Percentiles rank a stretch among this genome's conserved stretches.
Conservation (phyloP, 257 asterid genomes). For the Primulina tabacum region DNA sequence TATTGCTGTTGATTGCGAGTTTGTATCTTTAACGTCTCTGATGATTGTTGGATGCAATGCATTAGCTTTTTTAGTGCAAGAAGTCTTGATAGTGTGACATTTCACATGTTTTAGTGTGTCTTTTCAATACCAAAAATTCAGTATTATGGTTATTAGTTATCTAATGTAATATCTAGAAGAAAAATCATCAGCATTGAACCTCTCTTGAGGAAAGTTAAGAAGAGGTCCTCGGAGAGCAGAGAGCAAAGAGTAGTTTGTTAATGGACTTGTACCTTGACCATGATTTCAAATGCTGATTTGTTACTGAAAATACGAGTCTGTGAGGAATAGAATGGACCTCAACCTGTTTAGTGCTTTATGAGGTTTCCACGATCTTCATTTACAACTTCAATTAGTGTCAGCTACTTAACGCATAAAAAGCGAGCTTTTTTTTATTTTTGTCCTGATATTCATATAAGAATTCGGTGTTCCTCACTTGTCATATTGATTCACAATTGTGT, state of each 20-base stretch:
- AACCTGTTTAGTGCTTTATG: neutral
- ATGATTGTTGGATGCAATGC: neutral
- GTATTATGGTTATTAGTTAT: neutral
- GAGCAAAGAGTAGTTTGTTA: neutral
- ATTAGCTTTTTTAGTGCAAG: neutral
- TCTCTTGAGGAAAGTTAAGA: neutral
- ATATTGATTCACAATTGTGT: no score
- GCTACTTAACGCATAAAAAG: neutral
- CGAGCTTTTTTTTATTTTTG: no score
- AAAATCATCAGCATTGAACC: neutral
- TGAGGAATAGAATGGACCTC: neutral
- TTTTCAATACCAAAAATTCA: neutral
- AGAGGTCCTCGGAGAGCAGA: neutral
- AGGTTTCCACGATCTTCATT: neutral
- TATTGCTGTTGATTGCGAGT: neutral
- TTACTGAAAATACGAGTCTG: neutral
- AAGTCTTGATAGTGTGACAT: neutral
- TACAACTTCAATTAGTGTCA: neutral
- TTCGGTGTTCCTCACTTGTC: neutral
- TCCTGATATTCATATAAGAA: neutral
- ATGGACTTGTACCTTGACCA: neutral
- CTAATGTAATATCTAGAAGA: neutral
- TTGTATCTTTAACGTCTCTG: neutral
- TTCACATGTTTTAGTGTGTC: neutral
- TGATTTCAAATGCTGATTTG: neutral